Percentiles rank a stretch among this genome's conserved stretches.
These are phyloP conservation scores for Colletotrichum truncatum DNA, from an alignment of 2,329 filamentous ascomycete genomes.

Conservation along the genomic window DNA sequence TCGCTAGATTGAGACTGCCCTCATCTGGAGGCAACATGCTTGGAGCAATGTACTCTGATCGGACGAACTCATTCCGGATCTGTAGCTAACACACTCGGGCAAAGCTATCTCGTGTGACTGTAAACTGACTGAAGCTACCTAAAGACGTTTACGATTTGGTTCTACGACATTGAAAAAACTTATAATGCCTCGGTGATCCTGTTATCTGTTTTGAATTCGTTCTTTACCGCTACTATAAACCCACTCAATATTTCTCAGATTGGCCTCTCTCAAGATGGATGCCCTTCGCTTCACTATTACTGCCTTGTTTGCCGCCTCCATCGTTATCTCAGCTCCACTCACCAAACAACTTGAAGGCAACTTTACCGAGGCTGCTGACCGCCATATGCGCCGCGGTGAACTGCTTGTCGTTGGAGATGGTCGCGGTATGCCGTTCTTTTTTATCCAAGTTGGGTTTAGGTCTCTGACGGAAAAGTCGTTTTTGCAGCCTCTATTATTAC, in stretches of 20 bases:
- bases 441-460: neutral
- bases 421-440: neutral
- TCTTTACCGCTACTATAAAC: neutral
- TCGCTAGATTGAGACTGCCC: no score
- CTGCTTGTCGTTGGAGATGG: neutral
- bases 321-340: slow-evolving; percentile 2
- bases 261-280: neutral
- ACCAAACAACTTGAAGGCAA: neutral
- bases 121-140: no score
- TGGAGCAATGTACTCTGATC: no score
- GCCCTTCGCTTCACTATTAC: neutral
- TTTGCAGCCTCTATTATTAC: neutral
- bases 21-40: no score
- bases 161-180: no score
- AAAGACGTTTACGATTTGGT: no score
- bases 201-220: neutral
- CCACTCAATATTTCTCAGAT: neutral
- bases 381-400: slow-evolving; percentile 4
- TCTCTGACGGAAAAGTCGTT: neutral
- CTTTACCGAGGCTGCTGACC: neutral
- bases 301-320: neutral
- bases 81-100: no score
- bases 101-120: no score
- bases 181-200: no score
- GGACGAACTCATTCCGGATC: no score